Conservation (phyloP, 2,329 filamentous ascomycete species). For the Falciphora oryzae region DNA sequence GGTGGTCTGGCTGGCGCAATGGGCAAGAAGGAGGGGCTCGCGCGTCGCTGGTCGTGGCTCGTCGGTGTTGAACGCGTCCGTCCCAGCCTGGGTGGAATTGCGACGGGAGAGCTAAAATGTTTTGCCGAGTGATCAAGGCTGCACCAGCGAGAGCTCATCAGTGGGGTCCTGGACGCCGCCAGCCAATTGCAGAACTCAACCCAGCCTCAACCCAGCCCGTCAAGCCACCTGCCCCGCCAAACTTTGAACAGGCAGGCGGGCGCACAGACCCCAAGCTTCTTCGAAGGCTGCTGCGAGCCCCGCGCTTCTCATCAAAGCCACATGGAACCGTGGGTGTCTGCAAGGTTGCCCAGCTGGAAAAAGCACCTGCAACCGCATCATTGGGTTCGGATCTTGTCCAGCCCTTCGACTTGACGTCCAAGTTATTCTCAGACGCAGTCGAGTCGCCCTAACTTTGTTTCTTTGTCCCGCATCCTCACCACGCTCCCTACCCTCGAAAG, state of each 20-base stretch:
- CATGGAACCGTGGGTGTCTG: background rate
- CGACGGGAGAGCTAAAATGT: conserved; percentile 7
- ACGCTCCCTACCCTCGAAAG: background rate
- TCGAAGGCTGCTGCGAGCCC: background rate
- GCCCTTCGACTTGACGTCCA: background rate
- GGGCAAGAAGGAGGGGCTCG: too few relatives aligned
- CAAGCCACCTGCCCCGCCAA: conserved; percentile 1
- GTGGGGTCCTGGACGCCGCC: background rate
- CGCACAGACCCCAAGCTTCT: background rate
- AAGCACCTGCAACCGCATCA: conserved; percentile 5
- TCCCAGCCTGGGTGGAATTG: background rate
- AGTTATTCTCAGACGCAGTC: background rate
- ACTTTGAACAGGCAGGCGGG: background rate
- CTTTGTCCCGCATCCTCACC: background rate
- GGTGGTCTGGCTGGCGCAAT: too few relatives aligned
- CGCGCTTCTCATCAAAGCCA: background rate
- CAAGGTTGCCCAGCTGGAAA: background rate
- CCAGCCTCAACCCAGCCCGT: background rate
- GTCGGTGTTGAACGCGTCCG: background rate
- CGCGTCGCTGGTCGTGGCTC: background rate
- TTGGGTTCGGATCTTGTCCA: background rate
- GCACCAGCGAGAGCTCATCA: background rate
- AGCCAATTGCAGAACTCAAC: background rate
- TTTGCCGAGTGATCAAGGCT: conserved; percentile 4
- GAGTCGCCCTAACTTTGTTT: background rate